These are phyloP conservation scores for Globisporangium spiculum DNA, from an alignment of 352 stramenopile genomes.

Conservation along the genomic window DNA sequence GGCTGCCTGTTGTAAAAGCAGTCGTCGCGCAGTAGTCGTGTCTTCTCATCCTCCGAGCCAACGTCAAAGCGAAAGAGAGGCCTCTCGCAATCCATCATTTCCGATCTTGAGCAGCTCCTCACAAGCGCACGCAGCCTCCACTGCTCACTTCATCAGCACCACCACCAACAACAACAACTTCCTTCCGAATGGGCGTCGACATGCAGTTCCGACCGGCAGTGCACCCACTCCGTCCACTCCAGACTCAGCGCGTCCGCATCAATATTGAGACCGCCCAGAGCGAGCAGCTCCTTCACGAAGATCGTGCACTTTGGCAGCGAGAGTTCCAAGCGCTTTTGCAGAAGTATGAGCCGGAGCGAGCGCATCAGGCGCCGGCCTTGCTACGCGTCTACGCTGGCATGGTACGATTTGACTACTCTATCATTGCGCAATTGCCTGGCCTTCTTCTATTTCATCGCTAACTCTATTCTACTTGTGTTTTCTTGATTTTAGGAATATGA, in stretches of 20 bases:
- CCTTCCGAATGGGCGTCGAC: neutral
- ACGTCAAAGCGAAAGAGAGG: too few species aligned
- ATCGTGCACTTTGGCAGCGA: neutral
- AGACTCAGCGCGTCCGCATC: conserved; percentile 7
- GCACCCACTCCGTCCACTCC: neutral
- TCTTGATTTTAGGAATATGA: conserved; percentile 38
- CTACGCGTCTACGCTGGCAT: conserved; percentile 51
- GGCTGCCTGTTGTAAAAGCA: neutral
- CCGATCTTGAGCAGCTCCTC: neutral
- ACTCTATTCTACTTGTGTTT: neutral
- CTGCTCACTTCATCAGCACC: neutral
- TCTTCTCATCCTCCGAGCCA: too few species aligned
- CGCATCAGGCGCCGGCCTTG: conserved; percentile 33
- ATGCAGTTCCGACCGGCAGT: conserved; percentile 1
- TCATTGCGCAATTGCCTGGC: neutral
- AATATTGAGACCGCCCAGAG: neutral
- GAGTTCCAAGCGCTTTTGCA: conserved; percentile 45
- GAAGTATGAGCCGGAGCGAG: conserved; percentile 42
- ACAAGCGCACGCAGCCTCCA: neutral
- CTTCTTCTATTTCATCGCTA: neutral
- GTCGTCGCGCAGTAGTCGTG: neutral
- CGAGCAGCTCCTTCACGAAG: neutral
- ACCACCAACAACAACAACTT: neutral
- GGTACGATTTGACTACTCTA: conserved; percentile 10
- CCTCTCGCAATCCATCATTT: neutral